Conservation (phyloP, 176 grass and related monocot genomes). For the Cenchrus fungigraminus region DNA sequence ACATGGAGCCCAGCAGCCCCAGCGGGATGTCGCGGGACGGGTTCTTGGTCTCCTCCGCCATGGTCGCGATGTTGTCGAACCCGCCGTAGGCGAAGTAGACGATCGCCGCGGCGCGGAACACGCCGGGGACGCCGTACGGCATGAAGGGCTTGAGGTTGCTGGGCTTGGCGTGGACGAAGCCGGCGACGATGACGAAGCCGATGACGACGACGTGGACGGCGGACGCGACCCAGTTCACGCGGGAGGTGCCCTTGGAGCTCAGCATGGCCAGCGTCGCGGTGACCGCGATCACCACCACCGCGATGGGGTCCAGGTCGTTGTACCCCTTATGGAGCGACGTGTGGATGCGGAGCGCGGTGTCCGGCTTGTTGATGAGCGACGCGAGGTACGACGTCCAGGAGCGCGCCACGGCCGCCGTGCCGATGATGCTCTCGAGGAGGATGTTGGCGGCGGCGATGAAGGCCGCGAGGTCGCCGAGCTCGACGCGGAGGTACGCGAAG, state of each 20-base stretch:
- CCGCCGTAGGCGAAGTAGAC: constrained; percentile 94
- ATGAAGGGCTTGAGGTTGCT: constrained; percentile 77
- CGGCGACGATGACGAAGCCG: constrained; percentile 72
- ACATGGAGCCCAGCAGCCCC: constrained; percentile 83
- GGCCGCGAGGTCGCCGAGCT: constrained; percentile 85
- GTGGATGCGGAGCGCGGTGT: constrained; percentile 59
- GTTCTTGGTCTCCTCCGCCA: constrained; percentile 94
- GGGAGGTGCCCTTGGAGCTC: constrained; percentile 72
- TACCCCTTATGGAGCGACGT: constrained; percentile 51
- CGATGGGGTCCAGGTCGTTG: constrained; percentile 83
- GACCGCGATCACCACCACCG: constrained; percentile 57
- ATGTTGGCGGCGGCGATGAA: constrained; percentile 89
- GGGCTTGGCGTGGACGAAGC: constrained; percentile 65
- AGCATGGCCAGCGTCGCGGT: constrained; percentile 71
- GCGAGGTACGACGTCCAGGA: constrained; percentile 89
- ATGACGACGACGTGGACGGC: constrained; percentile 66
- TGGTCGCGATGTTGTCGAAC: constrained; percentile 92
- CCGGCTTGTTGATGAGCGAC: constrained; percentile 62
- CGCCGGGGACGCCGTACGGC: constrained; percentile 67
- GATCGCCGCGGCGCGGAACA: constrained; percentile 86
- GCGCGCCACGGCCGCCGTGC: constrained; percentile 70
- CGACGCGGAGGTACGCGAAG: constrained; percentile 90
- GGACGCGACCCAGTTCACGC: constrained; percentile 84
- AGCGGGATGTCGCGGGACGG: constrained; percentile 88
- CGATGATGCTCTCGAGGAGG: constrained; percentile 84